Conservation (phyloP, 2,329 filamentous ascomycete species). For the Colletotrichum gloeosporioides region DNA sequence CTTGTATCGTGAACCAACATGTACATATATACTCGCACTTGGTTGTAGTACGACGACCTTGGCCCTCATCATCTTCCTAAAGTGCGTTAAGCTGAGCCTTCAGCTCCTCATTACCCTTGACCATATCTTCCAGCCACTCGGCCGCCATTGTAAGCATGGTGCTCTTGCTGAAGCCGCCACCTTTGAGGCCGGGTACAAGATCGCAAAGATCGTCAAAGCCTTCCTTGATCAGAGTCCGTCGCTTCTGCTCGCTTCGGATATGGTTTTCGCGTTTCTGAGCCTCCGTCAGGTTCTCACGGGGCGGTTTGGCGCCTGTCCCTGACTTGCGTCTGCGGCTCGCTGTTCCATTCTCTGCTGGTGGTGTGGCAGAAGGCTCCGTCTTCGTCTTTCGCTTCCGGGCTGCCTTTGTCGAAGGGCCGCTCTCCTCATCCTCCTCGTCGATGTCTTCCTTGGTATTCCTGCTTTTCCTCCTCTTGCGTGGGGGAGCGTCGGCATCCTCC, state of each 20-base stretch:
- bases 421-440: constrained; percentile 47
- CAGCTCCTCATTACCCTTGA: constrained; percentile 71
- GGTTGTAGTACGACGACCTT: not conserved
- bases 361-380: constrained; percentile 39
- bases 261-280: constrained; percentile 87
- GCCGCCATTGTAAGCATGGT: constrained; percentile 77
- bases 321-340: constrained; percentile 58
- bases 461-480: constrained; percentile 61
- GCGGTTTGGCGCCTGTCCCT: constrained; percentile 45
- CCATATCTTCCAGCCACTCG: constrained; percentile 77
- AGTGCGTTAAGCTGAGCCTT: constrained; percentile 57
- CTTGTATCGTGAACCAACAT: not conserved
- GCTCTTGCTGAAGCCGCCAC: constrained; percentile 83
- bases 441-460: constrained; percentile 48
- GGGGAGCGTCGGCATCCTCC: constrained; percentile 45
- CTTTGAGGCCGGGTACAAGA: constrained; percentile 76
- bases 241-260: constrained; percentile 86
- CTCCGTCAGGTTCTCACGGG: constrained; percentile 77
- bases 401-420: constrained; percentile 33
- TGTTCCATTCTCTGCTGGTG: constrained; percentile 37
- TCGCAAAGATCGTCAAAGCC: constrained; percentile 82
- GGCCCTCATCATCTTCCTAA: not conserved
- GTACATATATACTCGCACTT: not conserved
- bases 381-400: constrained; percentile 55
- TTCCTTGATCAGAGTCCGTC: constrained; percentile 79